phyloP scores from a whole-genome alignment of 768 basidiomycete species.

The Lactarius akahatsu region DNA sequence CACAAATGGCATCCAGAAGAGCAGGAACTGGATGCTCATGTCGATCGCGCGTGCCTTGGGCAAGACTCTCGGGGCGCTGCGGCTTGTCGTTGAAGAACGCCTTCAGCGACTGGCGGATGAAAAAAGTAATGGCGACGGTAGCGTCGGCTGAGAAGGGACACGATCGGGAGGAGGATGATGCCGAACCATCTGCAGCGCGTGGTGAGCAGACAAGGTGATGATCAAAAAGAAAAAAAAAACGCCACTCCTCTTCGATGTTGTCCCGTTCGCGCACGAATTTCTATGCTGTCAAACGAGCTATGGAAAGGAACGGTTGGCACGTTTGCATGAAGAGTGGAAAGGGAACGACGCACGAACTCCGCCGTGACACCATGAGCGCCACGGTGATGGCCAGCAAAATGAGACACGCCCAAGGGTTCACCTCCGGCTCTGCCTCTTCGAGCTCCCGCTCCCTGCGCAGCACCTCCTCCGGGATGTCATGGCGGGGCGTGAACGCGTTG shows the following conservation, averaged over 20 bases:
- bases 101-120: conserved; percentile 45
- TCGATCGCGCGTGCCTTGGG: conserved; percentile 71
- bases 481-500: conserved; percentile 43
- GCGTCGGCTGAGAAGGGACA: conserved; percentile 76
- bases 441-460: conserved; percentile 41
- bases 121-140: conserved; percentile 56
- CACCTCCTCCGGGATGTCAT: conserved; percentile 40
- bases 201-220: background rate
- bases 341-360: conserved; percentile 55
- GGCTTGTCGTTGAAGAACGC: conserved; percentile 41
- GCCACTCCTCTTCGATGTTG: conserved; percentile 54
- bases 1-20: conserved; percentile 79
- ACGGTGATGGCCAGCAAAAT: conserved; percentile 52
- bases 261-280: conserved; percentile 47
- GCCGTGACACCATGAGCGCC: conserved; percentile 63
- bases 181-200: conserved; percentile 60
- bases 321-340: background rate
- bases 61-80: conserved; percentile 53
- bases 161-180: conserved; percentile 65
- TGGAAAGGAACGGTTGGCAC: background rate
- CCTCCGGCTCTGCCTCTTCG: conserved; percentile 50
- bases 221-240: conserved; percentile 24
- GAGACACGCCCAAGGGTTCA: conserved; percentile 64
- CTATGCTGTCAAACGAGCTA: conserved; percentile 67
- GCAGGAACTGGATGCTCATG: conserved; percentile 70